These are phyloP conservation scores for Artemisia annua DNA, from an alignment of 129 eudicot genomes.

Conservation along the genomic window DNA sequence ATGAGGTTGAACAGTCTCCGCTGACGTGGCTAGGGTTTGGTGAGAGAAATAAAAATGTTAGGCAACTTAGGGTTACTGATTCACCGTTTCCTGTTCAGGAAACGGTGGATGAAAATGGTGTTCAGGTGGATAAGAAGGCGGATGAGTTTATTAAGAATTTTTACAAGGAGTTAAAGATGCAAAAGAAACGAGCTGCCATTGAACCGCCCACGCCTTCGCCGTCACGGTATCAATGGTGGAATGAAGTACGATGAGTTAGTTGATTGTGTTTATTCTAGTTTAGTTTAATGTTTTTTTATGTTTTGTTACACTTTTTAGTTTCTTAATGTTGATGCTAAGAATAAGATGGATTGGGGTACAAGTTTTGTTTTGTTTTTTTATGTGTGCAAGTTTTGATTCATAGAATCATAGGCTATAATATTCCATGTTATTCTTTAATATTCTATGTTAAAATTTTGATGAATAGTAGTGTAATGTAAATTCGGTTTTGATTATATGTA, in stretches of 20 bases:
- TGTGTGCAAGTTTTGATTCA: too few species aligned
- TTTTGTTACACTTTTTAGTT: background rate
- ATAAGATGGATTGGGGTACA: conserved; percentile 6
- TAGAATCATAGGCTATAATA: too few species aligned
- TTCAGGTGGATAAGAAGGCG: conserved; percentile 65
- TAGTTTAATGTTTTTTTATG: background rate
- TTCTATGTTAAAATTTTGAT: too few species aligned
- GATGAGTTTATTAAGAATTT: conserved; percentile 80
- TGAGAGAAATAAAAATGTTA: conserved; percentile 40
- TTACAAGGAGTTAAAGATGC: conserved; percentile 55
- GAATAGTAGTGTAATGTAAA: too few species aligned
- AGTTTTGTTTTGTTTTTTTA: background rate
- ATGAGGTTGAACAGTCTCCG: conserved; percentile 37
- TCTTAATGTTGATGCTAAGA: conserved; percentile 13
- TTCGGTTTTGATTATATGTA: too few species aligned
- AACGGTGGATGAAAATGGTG: conserved; percentile 40
- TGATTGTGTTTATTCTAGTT: conserved; percentile 10
- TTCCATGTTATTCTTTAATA: too few species aligned
- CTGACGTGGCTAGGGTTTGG: conserved; percentile 64
- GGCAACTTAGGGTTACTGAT: conserved; percentile 73
- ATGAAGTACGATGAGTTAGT: conserved; percentile 27
- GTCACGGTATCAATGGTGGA: conserved; percentile 37
- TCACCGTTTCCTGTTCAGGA: conserved; percentile 46
- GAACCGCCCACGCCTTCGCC: conserved; percentile 59
- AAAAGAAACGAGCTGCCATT: conserved; percentile 47